Percentiles rank a stretch among this genome's conserved stretches.
phyloP scores from a whole-genome alignment of 23 red algal genomes.

The Gracilaria gracilis region DNA sequence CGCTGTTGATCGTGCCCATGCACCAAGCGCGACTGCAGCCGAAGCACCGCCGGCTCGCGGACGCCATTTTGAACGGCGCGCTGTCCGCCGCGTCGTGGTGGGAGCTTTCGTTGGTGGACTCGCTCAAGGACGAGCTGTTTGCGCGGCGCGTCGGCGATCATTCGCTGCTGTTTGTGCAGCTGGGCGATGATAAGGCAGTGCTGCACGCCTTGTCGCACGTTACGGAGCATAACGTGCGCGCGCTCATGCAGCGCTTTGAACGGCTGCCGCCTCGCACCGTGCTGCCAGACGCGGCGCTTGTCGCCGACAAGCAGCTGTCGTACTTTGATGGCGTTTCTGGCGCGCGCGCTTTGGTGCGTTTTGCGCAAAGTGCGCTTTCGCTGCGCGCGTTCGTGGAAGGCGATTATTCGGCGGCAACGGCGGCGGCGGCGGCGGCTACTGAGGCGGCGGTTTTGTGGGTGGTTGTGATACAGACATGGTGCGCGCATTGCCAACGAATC shows the following conservation, averaged over 20 bases:
- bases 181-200: not conserved
- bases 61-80: not conserved
- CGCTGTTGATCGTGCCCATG: not conserved
- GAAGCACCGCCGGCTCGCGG: not conserved
- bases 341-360: not conserved
- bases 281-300: not conserved
- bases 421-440: not conserved
- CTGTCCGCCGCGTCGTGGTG: not conserved
- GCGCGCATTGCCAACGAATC: conserved; percentile 11
- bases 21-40: not conserved
- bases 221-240: not conserved
- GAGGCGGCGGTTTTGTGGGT: conserved; percentile 6
- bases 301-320: not conserved
- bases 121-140: not conserved
- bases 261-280: not conserved
- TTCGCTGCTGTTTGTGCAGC: not conserved
- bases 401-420: not conserved
- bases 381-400: not conserved
- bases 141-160: not conserved
- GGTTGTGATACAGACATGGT: conserved; percentile 14
- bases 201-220: not conserved
- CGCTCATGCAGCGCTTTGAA: not conserved
- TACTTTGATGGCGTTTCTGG: not conserved
- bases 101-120: not conserved
- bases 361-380: not conserved